Percentiles rank a stretch among this genome's conserved stretches.
phyloP scores from a whole-genome alignment of 2,329 filamentous ascomycete genomes.

The Xylaria sp. region DNA sequence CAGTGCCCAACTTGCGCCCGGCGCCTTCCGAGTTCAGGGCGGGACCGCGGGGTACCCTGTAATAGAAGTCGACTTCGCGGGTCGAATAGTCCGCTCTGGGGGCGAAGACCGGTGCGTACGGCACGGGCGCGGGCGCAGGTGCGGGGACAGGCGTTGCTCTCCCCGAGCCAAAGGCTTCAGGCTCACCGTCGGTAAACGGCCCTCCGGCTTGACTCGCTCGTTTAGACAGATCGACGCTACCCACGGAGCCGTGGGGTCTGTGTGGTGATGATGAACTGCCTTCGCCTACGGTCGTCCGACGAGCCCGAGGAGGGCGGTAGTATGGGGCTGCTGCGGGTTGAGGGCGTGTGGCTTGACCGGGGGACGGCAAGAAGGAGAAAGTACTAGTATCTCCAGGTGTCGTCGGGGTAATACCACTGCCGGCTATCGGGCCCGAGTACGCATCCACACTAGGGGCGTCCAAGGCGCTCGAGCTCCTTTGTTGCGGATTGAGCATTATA shows the following conservation, averaged over 20 bases:
- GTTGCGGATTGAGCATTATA: conserved; percentile 48
- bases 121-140: conserved; percentile 36
- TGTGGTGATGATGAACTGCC: conserved; percentile 39
- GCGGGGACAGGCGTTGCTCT: conserved; percentile 44
- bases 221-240: conserved; percentile 42
- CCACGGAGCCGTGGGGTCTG: conserved; percentile 41
- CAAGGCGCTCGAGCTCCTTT: conserved; percentile 58
- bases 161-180: conserved; percentile 46
- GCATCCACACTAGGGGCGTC: conserved; percentile 54
- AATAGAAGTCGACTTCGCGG: conserved; percentile 96
- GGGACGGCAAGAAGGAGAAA: conserved; percentile 70
- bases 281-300: conserved; percentile 64
- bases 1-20: conserved; percentile 85
- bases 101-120: conserved; percentile 46
- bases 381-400: conserved; percentile 72
- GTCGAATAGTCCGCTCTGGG: conserved; percentile 85
- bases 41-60: conserved; percentile 79
- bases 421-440: conserved; percentile 53
- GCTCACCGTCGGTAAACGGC: conserved; percentile 43
- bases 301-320: conserved; percentile 80
- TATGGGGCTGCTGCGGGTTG: conserved; percentile 71
- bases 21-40: conserved; percentile 81
- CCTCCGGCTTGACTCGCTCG: conserved; percentile 42
- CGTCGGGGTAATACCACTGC: conserved; percentile 70
- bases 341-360: conserved; percentile 50